Conservation (phyloP, 805 yeast genomes). For the Saccharomycopsis malanga region DNA sequence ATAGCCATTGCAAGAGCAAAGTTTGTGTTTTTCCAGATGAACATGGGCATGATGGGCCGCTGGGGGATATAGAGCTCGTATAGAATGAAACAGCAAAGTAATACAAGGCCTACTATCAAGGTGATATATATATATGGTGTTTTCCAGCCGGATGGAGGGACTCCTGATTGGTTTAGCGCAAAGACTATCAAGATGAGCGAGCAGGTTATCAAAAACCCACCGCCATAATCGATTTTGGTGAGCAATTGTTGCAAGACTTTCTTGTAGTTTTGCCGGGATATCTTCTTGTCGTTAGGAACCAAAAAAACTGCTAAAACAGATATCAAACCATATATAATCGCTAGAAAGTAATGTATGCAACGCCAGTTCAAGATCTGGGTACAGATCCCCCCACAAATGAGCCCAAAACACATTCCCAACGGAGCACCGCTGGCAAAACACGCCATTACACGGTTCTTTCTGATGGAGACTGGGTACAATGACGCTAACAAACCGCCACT, state of each 20-base stretch:
- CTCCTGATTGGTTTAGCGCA: conserved; percentile 38
- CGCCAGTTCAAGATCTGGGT: conserved; percentile 36
- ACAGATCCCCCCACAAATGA: conserved; percentile 39
- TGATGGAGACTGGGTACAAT: conserved; percentile 32
- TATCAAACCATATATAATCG: conserved; percentile 32
- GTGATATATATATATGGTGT: conserved; percentile 41
- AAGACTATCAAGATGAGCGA: conserved; percentile 39
- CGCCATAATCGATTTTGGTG: conserved; percentile 34
- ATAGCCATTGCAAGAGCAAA: conserved; percentile 36
- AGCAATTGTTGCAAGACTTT: conserved; percentile 24
- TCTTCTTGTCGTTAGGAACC: conserved; percentile 29
- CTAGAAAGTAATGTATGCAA: conserved; percentile 34
- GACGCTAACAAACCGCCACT: conserved; percentile 42
- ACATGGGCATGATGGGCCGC: conserved; percentile 44
- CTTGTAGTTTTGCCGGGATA: neutral
- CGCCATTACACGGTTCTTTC: conserved; percentile 39
- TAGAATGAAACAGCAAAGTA: conserved; percentile 31
- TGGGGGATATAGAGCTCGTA: conserved; percentile 35
- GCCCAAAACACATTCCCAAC: conserved; percentile 38
- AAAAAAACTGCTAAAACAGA: conserved; percentile 26
- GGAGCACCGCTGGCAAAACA: conserved; percentile 43
- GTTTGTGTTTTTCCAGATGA: conserved; percentile 33
- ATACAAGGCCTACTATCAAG: conserved; percentile 33
- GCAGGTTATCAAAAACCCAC: conserved; percentile 34
- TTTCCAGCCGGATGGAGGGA: conserved; percentile 36